Base-by-base conservation (phyloP, 352 stramenopile species). In the Pythium periplocum region DNA sequence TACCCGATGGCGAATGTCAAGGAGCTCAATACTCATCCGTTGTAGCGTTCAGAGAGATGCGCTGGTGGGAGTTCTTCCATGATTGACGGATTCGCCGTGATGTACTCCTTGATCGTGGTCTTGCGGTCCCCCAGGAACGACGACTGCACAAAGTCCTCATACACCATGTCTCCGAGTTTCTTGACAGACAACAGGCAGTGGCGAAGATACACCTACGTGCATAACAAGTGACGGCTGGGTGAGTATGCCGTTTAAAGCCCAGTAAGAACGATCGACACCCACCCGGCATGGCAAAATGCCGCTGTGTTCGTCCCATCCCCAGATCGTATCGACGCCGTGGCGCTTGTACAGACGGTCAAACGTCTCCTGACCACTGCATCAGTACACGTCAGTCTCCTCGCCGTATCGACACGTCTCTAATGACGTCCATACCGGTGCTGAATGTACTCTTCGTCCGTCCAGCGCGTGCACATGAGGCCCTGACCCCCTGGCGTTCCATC, bases 121-220 rank as follows among this genome's bases (percentile, higher is more conserved):
- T 59, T 79, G 54, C 92, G 76, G 71, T 97, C 89, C 41, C 86
- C 85, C 11, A 97, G 73, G 62, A 85, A 96, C 17, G 89, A 97
- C n/a, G 95, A 90, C 59, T 85, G 60, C 2, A 97, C 64, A 64
- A 98, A 97, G 37, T 88, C 68, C 4, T 80, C 59, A 60, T 86
- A 84, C 32, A 88, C 71, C 6, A 79, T 31, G 7, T 85, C 59
- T 31, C 79, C 76, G 30, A 90, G 65, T 45, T 90, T 94, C 71
- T 84, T 70, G 26, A 91, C 89, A 10, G 90, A 84, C 34, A 98
- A 69, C 39, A 97, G 66, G 52, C 92, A 98, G 69, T 98, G 92
- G 44, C 92, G 85, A n/a, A 97, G 72, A 57, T 98, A 97, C 35
- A 95, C 81, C 66, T 87, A 43, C 11, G 36, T 3, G 33, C 17